Evolutionary conservation across 2,329 filamentous ascomycete genomes (phyloP).

Genomic region (Pseudogymnoascus sp.): DNA sequence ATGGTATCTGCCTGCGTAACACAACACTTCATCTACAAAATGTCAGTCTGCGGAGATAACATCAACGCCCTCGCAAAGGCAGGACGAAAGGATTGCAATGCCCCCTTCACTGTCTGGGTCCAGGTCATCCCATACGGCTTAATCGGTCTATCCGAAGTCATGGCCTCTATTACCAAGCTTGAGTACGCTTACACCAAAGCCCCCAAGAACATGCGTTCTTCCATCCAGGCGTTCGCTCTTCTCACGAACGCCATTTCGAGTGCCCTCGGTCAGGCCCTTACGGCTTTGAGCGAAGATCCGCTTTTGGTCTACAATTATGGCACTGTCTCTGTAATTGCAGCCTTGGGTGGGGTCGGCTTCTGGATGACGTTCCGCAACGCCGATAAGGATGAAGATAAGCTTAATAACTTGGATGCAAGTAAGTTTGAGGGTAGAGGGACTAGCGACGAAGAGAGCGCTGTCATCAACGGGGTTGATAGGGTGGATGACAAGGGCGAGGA

Average conservation of each 20-base stretch:
- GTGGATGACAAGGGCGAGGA: background rate
- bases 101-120: constrained; percentile 56
- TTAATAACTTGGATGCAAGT: constrained; percentile 48
- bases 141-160: constrained; percentile 48
- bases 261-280: constrained; percentile 61
- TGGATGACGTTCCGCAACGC: constrained; percentile 60
- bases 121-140: constrained; percentile 41
- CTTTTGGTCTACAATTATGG: constrained; percentile 66
- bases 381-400: constrained; percentile 57
- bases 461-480: background rate
- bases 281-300: constrained; percentile 52
- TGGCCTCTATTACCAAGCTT: constrained; percentile 51
- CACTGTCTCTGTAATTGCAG: constrained; percentile 51
- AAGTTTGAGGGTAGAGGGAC: constrained; percentile 16
- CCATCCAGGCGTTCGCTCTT: constrained; percentile 62
- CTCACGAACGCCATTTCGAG: constrained; percentile 63
- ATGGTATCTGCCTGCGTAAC: constrained; percentile 50
- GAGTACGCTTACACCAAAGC: constrained; percentile 74
- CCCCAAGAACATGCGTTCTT: constrained; percentile 69
- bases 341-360: constrained; percentile 54
- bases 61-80: constrained; percentile 32
- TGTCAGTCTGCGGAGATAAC: constrained; percentile 49
- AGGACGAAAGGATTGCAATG: constrained; percentile 22
- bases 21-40: constrained; percentile 55
- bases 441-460: constrained; percentile 19